These are phyloP conservation scores for Penicillium fimorum DNA, from an alignment of 495 filamentous ascomycete species.

Conservation along the genomic window DNA sequence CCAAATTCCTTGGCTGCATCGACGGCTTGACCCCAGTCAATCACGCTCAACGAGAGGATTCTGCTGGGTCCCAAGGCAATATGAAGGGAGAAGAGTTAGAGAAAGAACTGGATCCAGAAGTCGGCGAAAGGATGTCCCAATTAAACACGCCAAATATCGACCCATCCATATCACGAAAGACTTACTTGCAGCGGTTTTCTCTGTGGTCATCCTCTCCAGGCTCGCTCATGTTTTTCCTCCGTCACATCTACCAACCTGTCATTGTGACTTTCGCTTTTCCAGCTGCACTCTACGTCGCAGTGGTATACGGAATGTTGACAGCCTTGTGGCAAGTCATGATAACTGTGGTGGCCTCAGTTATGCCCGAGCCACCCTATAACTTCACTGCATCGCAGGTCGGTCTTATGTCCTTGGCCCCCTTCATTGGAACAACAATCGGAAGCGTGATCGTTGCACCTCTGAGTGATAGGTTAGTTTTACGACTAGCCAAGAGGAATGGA, in stretches of 20 bases:
- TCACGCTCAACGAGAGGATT: background rate
- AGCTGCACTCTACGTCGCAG: conserved; percentile 23
- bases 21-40: no score
- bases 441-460: conserved; percentile 25
- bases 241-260: no score
- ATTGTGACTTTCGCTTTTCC: no score
- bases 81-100: background rate
- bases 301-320: conserved; percentile 36
- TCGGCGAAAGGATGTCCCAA: no score
- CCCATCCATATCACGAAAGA: no score
- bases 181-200: no score
- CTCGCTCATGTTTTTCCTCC: no score
- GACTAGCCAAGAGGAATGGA: conserved; percentile 29
- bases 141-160: no score
- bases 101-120: no score
- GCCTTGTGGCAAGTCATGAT: conserved; percentile 32
- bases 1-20: conserved; percentile 15
- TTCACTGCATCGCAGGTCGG: conserved; percentile 38
- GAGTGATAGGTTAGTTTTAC: conserved; percentile 34
- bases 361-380: conserved; percentile 32
- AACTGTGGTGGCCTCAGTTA: no score
- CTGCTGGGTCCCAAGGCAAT: no score
- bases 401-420: conserved; percentile 35
- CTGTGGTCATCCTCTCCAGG: no score
- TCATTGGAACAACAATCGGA: conserved; percentile 37